phyloP scores from a whole-genome alignment of 257 asterid species.

The Nicotiana obtusifolia region DNA sequence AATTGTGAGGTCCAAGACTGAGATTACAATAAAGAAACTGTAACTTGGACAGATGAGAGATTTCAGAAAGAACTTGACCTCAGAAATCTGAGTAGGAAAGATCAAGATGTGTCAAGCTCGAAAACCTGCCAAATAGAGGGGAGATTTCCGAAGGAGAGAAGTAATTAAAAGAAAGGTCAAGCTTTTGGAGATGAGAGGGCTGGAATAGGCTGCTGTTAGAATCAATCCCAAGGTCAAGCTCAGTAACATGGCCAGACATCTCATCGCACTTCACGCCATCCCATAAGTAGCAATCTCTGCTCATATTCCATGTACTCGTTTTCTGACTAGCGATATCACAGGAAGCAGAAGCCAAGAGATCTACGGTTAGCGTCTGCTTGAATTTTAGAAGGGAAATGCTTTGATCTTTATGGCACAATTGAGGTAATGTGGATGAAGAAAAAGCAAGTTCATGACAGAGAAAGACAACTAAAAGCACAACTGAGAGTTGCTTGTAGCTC shows the following conservation, averaged over 20 bases:
- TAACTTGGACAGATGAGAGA: neutral
- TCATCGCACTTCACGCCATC: too few species aligned
- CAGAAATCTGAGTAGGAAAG: constrained; percentile 16
- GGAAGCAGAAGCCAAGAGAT: too few species aligned
- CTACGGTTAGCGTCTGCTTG: too few species aligned
- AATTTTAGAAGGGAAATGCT: neutral
- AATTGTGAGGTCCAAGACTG: neutral
- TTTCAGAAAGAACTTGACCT: constrained; percentile 18
- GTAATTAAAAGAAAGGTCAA: too few species aligned
- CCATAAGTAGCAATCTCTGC: too few species aligned
- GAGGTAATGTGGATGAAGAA: neutral
- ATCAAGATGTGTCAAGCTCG: constrained; percentile 10
- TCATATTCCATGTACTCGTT: too few species aligned
- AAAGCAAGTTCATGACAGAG: neutral
- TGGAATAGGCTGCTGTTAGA: too few species aligned
- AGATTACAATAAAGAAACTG: constrained; percentile 9
- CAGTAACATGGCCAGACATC: too few species aligned
- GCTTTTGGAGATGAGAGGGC: too few species aligned
- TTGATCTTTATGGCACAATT: neutral
- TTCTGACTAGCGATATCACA: too few species aligned
- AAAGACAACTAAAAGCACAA: neutral
- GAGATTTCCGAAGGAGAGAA: too few species aligned
- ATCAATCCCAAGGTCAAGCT: too few species aligned
- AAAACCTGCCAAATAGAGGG: neutral
- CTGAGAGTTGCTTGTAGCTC: neutral